phyloP scores from a whole-genome alignment of 805 yeast genomes.

The Hanseniaspora jakobsenii region DNA sequence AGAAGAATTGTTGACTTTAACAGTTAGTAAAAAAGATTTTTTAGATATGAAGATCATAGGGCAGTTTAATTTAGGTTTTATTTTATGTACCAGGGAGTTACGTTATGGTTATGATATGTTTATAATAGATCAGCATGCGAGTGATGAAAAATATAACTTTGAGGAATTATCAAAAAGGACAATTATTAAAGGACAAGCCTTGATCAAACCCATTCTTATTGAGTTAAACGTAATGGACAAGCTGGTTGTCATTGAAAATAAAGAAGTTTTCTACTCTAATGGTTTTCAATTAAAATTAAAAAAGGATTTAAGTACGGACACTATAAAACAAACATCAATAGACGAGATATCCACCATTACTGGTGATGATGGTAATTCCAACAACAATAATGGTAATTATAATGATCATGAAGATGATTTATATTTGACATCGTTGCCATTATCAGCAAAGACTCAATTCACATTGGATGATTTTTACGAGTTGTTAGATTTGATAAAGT shows the following conservation, averaged over 20 bases:
- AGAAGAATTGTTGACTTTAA: constrained; percentile 46
- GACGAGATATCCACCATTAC: too few species aligned
- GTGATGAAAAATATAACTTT: constrained; percentile 89
- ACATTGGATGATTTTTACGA: constrained; percentile 60
- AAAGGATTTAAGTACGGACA: too few species aligned
- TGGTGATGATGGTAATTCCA: too few species aligned
- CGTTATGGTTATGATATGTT: constrained; percentile 46
- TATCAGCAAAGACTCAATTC: constrained; percentile 58
- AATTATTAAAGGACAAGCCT: constrained; percentile 52
- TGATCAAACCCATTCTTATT: constrained; percentile 46
- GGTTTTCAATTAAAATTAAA: constrained; percentile 54
- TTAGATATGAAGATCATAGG: constrained; percentile 68
- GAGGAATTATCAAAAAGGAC: constrained; percentile 52
- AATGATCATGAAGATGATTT: constrained; percentile 40
- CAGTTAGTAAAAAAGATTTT: constrained; percentile 64
- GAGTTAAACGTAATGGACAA: constrained; percentile 73
- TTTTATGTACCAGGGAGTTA: constrained; percentile 50
- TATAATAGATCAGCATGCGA: constrained; percentile 93
- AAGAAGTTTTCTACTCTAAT: constrained; percentile 48
- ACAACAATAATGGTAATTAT: too few species aligned
- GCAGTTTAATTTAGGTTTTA: constrained; percentile 90
- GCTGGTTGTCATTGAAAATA: constrained; percentile 50
- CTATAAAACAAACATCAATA: too few species aligned
- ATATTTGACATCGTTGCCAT: constrained; percentile 52
- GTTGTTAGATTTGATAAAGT: constrained; percentile 50